phyloP scores from a whole-genome alignment of 768 basidiomycete genomes.

The Cyclocybe aegerita region DNA sequence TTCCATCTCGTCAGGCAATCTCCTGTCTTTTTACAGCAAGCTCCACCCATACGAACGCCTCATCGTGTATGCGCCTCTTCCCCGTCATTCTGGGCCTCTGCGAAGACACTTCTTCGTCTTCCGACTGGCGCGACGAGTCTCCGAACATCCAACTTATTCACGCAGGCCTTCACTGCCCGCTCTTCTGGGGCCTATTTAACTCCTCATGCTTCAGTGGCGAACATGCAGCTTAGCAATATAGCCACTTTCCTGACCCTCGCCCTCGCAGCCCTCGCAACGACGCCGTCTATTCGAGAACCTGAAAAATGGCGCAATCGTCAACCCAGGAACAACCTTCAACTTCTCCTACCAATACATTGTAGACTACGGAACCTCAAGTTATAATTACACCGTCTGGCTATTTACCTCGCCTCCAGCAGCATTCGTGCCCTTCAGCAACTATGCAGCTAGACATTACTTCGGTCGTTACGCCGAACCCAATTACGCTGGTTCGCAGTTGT shows the following conservation, averaged over 20 bases:
- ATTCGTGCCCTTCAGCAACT: slow-evolving; percentile 24
- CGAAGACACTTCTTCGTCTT: no score
- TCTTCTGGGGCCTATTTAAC: background rate
- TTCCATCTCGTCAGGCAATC: no score
- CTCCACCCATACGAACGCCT: no score
- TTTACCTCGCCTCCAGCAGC: slow-evolving; percentile 28
- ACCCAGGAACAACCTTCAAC: slow-evolving; percentile 39
- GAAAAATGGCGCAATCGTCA: slow-evolving; percentile 29
- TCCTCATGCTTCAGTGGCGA: background rate
- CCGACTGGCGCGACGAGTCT: no score
- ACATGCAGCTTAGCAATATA: background rate
- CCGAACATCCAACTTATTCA: no score
- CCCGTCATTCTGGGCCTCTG: no score
- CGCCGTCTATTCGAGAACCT: slow-evolving; percentile 9
- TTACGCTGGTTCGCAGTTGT: slow-evolving; percentile 36
- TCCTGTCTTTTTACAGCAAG: no score
- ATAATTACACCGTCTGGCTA: slow-evolving; percentile 41
- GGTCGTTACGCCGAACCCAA: slow-evolving; percentile 42
- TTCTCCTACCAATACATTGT: slow-evolving; percentile 37
- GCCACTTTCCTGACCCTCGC: background rate
- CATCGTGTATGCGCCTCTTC: no score
- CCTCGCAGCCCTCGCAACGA: background rate
- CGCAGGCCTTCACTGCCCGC: background rate
- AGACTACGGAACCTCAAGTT: slow-evolving; percentile 43
- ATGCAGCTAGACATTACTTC: slow-evolving; percentile 41